A percentile compares a stretch with the other conserved stretches of the same genome.
These are phyloP conservation scores for Malassezia equina DNA, from an alignment of 1,284 basidiomycete genomes.

Conservation along the genomic window DNA sequence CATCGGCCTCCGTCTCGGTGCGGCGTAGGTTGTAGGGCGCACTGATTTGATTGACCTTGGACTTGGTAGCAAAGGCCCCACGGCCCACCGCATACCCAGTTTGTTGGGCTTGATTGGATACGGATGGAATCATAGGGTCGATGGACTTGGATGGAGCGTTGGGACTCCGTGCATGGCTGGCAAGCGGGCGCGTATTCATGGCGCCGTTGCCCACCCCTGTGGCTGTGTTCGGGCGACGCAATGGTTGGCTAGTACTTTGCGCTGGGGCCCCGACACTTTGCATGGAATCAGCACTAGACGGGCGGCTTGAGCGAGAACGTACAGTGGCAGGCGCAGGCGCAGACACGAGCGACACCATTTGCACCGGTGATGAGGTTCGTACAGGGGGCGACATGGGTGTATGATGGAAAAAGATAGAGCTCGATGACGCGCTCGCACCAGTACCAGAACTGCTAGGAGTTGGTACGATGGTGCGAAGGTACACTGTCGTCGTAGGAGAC, in stretches of 20 bases:
- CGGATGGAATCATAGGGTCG: not conserved
- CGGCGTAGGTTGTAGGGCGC: slow-evolving; percentile 18
- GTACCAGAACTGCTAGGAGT: not conserved
- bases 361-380: not conserved
- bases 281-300: not conserved
- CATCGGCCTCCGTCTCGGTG: not conserved
- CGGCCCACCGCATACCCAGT: slow-evolving; percentile 34
- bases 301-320: not conserved
- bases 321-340: not conserved
- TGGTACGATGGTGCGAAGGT: not conserved
- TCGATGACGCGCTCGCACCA: not conserved
- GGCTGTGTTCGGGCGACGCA: not conserved
- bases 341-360: too few relatives aligned
- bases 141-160: not conserved
- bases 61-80: slow-evolving; percentile 26
- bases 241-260: not conserved
- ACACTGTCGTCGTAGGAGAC: not conserved
- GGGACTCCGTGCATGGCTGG: not conserved
- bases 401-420: not conserved
- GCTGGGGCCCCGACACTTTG: not conserved
- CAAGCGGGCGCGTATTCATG: not conserved
- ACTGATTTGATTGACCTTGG: slow-evolving; percentile 5
- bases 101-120: not conserved
- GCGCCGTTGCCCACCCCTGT: not conserved
- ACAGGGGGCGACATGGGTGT: not conserved